Evolutionary conservation across 805 yeast species (phyloP).

Genomic region (Blastobotrys chiropterorum): DNA sequence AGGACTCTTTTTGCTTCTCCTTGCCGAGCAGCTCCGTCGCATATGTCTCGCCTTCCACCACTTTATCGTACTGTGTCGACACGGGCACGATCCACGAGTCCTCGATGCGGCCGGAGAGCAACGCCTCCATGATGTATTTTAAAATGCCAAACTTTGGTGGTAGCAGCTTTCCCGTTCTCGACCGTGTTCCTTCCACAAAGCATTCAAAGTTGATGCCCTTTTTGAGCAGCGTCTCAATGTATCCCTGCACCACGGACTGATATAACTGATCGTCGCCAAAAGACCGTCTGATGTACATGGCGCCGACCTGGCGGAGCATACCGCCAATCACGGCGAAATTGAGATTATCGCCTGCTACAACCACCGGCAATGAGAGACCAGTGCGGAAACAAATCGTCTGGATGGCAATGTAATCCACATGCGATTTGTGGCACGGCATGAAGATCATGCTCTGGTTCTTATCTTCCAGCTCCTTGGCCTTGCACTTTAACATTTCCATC

Average conservation of each 20-base stretch:
- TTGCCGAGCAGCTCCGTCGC: slow-evolving; percentile 51
- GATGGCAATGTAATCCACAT: slow-evolving; percentile 53
- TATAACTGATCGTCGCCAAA: slow-evolving; percentile 41
- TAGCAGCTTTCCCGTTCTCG: slow-evolving; percentile 57
- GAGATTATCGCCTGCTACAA: slow-evolving; percentile 62
- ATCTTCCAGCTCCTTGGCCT: slow-evolving; percentile 30
- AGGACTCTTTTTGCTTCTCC: slow-evolving; percentile 50
- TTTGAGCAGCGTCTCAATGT: slow-evolving; percentile 43
- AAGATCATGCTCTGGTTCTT: slow-evolving; percentile 37
- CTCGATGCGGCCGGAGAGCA: slow-evolving; percentile 36
- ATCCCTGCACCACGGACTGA: slow-evolving; percentile 36
- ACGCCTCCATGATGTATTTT: slow-evolving; percentile 44
- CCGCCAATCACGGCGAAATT: slow-evolving; percentile 52
- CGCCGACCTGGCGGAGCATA: slow-evolving; percentile 46
- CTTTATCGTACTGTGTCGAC: slow-evolving; percentile 54
- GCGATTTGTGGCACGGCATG: slow-evolving; percentile 58
- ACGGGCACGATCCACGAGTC: slow-evolving; percentile 47
- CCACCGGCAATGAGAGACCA: slow-evolving; percentile 48
- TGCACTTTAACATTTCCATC: slow-evolving; percentile 28
- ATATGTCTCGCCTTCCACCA: slow-evolving; percentile 49
- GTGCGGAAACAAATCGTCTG: slow-evolving; percentile 49
- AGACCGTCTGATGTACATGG: slow-evolving; percentile 50
- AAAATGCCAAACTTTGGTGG: slow-evolving; percentile 58
- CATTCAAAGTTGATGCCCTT: slow-evolving; percentile 51
- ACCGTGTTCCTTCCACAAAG: slow-evolving; percentile 61